These are phyloP conservation scores for Pythium monospermum DNA, from an alignment of 352 stramenopile genomes.

Conservation along the genomic window DNA sequence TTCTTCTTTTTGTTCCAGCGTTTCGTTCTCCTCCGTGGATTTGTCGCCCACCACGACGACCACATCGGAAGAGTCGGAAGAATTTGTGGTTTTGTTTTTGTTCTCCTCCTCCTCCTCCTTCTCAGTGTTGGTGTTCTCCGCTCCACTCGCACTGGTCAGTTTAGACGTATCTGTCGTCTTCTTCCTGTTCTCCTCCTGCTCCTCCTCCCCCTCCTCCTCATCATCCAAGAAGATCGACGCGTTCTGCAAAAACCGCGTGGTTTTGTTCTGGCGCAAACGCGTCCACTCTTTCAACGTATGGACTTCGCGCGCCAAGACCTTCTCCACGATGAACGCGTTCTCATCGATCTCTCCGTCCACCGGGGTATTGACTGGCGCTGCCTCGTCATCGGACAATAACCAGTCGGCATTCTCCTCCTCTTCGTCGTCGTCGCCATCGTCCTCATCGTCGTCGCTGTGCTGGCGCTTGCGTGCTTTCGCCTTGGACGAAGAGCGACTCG, in stretches of 20 bases:
- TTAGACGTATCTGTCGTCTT: neutral
- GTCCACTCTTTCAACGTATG: slow-evolving; percentile 79
- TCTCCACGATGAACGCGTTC: slow-evolving; percentile 83
- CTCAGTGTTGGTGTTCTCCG: too few relatives aligned
- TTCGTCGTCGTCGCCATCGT: slow-evolving; percentile 2
- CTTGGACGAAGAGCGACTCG: neutral
- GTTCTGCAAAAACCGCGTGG: slow-evolving; percentile 69
- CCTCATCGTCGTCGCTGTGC: neutral
- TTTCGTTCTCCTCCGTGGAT: neutral
- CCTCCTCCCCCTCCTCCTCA: slow-evolving; percentile 35
- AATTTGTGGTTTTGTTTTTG: neutral
- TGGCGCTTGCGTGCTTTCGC: neutral
- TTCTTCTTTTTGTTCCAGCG: slow-evolving; percentile 40
- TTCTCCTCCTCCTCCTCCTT: neutral
- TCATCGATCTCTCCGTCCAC: slow-evolving; percentile 30
- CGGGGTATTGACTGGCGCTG: slow-evolving; percentile 1
- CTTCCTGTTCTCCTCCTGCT: slow-evolving; percentile 2
- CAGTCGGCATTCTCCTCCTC: slow-evolving; percentile 5
- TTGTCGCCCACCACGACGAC: slow-evolving; percentile 16
- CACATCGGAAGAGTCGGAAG: slow-evolving; percentile 9
- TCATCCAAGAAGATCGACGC: slow-evolving; percentile 79
- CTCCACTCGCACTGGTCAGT: too few relatives aligned
- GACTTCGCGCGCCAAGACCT: slow-evolving; percentile 68
- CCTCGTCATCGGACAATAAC: neutral
- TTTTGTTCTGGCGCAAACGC: slow-evolving; percentile 67